phyloP scores from a whole-genome alignment of 192 early-diverging fungal genomes.

The Globomyces pollinis-pini region DNA sequence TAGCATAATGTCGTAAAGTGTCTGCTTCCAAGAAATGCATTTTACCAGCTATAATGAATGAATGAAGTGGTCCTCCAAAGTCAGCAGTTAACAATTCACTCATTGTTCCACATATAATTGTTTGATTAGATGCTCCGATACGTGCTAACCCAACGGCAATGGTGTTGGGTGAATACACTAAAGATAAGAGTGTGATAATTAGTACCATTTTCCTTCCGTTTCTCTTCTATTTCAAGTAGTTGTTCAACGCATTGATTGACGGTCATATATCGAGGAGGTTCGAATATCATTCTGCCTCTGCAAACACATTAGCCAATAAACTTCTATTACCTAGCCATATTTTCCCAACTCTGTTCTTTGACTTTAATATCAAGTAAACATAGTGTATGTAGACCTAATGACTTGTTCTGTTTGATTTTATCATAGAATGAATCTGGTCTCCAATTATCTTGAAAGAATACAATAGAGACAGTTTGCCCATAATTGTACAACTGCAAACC shows the following conservation, averaged over 20 bases:
- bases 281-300: constrained; percentile 87
- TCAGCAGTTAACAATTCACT: constrained; percentile 73
- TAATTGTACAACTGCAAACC: constrained; percentile 97
- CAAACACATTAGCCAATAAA: too few species aligned
- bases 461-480: constrained; percentile 97
- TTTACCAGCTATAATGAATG: constrained; percentile 80
- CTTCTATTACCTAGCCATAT: too few species aligned
- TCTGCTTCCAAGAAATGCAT: constrained; percentile 94
- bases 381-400: constrained; percentile 84
- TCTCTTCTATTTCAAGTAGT: constrained; percentile 86
- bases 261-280: constrained; percentile 97
- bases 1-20: constrained; percentile 68
- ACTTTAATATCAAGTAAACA: constrained; percentile 97
- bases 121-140: constrained; percentile 74
- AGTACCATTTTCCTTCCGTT: constrained; percentile 45
- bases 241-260: constrained; percentile 89
- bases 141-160: constrained; percentile 89
- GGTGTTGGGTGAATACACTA: constrained; percentile 67
- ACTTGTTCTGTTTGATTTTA: constrained; percentile 78
- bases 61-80: constrained; percentile 93
- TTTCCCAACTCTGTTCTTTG: constrained; percentile 93
- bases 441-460: constrained; percentile 96
- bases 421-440: constrained; percentile 95
- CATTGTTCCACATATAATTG: constrained; percentile 81
- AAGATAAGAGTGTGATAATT: too few species aligned